phyloP scores from a whole-genome alignment of 345 rosid genomes.

The Euphorbia peplus region DNA sequence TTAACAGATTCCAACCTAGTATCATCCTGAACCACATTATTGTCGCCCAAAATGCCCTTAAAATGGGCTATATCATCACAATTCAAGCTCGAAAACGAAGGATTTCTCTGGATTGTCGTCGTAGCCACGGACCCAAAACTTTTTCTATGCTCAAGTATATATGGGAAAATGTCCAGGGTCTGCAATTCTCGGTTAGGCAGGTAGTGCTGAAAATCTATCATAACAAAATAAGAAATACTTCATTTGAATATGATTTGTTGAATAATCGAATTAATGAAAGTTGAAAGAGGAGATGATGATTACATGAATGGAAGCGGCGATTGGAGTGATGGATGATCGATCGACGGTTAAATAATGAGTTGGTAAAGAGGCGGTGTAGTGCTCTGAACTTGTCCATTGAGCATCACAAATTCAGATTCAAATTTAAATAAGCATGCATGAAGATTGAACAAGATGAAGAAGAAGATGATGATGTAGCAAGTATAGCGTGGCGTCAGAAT shows the following conservation, averaged over 20 bases:
- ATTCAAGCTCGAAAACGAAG: conserved; percentile 60
- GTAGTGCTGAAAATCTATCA: conserved; percentile 7
- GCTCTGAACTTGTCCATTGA: conserved; percentile 54
- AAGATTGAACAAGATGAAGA: no score
- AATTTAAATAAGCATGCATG: not conserved
- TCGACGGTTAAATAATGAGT: conserved; percentile 27
- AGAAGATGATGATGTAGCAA: no score
- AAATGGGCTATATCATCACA: conserved; percentile 64
- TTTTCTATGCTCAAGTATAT: conserved; percentile 31
- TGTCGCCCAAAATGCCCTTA: conserved; percentile 63
- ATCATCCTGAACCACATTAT: conserved; percentile 70
- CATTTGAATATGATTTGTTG: not conserved
- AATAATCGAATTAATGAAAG: not conserved
- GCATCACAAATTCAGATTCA: conserved; percentile 1
- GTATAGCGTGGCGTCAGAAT: no score
- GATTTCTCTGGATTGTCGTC: conserved; percentile 47
- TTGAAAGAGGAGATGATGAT: not conserved
- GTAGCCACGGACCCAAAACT: conserved; percentile 43
- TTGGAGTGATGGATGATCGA: not conserved
- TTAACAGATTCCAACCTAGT: conserved; percentile 64
- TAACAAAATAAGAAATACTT: not conserved
- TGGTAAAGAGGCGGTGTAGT: conserved; percentile 30
- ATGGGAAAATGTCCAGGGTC: not conserved
- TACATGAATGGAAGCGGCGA: conserved; percentile 7
- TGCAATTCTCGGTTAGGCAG: conserved; percentile 10